Conservation (phyloP, 2,329 filamentous ascomycete species). For the Rosellinia necatrix region DNA sequence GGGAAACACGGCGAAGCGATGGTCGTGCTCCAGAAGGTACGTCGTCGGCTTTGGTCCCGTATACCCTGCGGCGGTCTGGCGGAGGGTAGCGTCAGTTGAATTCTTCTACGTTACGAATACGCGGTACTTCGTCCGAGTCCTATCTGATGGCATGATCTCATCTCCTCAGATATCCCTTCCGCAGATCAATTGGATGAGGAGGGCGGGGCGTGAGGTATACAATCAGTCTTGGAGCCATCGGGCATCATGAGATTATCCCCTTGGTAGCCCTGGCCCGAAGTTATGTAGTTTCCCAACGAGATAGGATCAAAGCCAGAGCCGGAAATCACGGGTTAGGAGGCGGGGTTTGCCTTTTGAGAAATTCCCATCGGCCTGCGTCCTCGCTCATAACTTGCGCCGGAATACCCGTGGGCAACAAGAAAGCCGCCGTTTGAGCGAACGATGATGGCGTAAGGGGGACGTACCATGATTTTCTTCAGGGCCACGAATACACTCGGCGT, state of each 20-base stretch:
- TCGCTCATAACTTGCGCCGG: not conserved
- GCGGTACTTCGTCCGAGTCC: not conserved
- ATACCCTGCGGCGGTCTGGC: conserved; percentile 25
- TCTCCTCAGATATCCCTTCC: not conserved
- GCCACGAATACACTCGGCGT: conserved; percentile 79
- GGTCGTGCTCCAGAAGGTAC: conserved; percentile 73
- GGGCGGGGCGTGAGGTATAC: no score
- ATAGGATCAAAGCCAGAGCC: no score
- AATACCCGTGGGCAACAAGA: no score
- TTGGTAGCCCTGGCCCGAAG: no score
- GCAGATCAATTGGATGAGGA: no score
- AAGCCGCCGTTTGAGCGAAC: not conserved
- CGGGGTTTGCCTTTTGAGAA: not conserved
- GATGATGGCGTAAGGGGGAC: conserved; percentile 25
- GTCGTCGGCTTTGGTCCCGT: conserved; percentile 57
- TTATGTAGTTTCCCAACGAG: no score
- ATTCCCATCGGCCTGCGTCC: not conserved
- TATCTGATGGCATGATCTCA: not conserved
- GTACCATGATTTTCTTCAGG: conserved; percentile 70
- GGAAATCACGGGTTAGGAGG: no score
- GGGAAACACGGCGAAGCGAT: conserved; percentile 73
- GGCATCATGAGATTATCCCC: no score
- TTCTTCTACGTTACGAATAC: not conserved
- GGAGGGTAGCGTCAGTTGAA: not conserved
- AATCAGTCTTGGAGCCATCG: no score